Percentiles rank a stretch among this genome's conserved stretches.
phyloP scores from a whole-genome alignment of 139 green algal species.

The Dunaliella primolecta region DNA sequence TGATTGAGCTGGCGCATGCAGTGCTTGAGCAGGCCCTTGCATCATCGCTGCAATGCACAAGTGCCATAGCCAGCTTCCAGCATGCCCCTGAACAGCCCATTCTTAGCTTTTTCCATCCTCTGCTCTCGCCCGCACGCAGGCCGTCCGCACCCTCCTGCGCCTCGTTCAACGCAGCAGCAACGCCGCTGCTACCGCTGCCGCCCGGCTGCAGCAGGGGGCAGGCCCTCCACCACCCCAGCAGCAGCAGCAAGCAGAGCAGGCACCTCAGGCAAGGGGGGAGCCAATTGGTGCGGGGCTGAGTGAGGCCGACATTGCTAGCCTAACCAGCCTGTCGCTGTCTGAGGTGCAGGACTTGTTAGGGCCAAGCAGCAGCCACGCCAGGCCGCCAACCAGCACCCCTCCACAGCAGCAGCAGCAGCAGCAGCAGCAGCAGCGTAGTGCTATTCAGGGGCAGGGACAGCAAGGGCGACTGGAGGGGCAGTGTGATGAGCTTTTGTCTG shows the following conservation, averaged over 20 bases:
- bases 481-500: background rate
- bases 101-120: too few species aligned
- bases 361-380: background rate
- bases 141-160: conserved; percentile 12
- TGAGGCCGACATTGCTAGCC: conserved; percentile 24
- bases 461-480: background rate
- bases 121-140: too few species aligned
- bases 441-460: background rate
- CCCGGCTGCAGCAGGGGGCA: background rate
- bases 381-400: background rate
- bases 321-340: conserved; percentile 30
- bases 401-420: background rate
- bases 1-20: too few species aligned
- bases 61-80: too few species aligned
- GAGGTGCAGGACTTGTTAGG: conserved; percentile 40
- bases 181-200: background rate
- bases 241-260: background rate
- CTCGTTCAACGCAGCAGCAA: conserved; percentile 9
- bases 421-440: background rate
- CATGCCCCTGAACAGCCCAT: too few species aligned
- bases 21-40: too few species aligned
- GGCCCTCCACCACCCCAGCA: background rate
- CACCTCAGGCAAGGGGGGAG: background rate
- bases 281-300: conserved; percentile 5
- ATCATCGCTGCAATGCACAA: too few species aligned